Base-by-base conservation (phyloP, 208 protist species). In the Leishmania major region DNA sequence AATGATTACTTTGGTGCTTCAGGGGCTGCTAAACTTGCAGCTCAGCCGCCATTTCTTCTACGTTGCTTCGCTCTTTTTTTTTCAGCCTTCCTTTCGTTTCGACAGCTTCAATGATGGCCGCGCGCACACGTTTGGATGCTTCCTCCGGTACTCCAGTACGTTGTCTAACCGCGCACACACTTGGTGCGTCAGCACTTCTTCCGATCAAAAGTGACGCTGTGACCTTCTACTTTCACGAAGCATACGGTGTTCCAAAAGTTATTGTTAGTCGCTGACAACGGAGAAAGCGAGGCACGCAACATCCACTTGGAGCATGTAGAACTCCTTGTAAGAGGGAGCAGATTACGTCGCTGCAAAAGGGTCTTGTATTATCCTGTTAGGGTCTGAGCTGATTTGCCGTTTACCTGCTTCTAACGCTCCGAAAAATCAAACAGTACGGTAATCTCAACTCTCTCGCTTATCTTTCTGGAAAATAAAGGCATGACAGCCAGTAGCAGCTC, bases 221-320 rank as follows among this genome's bases (percentile, higher is more conserved):
- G 17, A 31, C 47, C 77, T 80, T 73, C 49, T 57, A 80, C 45
- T 59, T 73, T 43, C 77, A 80, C 47, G 77, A 80, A 51, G 43
- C 35, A 11, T 79, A 45, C n/a, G 28, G 25, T 19, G 49, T 13
- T 47, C 60, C 19, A 15, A 49, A 17, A 66, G 74, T n/a, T 59
- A 22, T 77, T 47, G 13, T 3, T 3, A 59, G 31, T 22, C n/a
- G 43, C 71, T 8, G 17, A 35, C 13, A 1, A 31, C 28, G n/a
- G 15, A 59, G n/a, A 59, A 43, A 40, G 47, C 59, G 7, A 75
- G 31, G 1, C 17, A 62, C 73, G 40, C 73, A 60, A 22, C 8
- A 62, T 43, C 8, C 1, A 28, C 35, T 62, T 11, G 8, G 73
- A 47, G 73, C 31, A 62, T 5, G 31, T 45, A 15, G 60, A 60